Percentiles rank a stretch among this genome's conserved stretches.
Evolutionary conservation across 1,139 yeast species (phyloP).

Genomic region (Blastobotrys arbuscula): DNA sequence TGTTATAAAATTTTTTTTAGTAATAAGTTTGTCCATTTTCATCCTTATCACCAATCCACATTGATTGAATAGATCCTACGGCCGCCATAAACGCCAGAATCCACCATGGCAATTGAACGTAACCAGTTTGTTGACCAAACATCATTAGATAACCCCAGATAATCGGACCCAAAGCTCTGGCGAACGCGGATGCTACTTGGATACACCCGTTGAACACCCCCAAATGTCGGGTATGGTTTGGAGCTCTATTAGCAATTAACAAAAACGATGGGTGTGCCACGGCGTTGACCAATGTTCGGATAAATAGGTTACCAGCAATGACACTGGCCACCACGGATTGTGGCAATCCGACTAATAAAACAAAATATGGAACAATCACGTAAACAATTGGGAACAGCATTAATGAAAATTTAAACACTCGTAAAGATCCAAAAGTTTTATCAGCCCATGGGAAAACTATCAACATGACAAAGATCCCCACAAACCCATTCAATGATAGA

Average conservation of each 20-base stretch:
- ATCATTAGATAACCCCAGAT: conserved; percentile 55
- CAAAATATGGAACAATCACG: conserved; percentile 45
- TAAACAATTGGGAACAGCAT: conserved; percentile 46
- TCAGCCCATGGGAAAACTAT: conserved; percentile 53
- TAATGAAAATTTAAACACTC: conserved; percentile 41
- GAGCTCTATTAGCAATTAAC: conserved; percentile 31
- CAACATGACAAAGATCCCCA: conserved; percentile 49
- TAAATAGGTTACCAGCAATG: conserved; percentile 12
- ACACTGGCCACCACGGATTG: conserved; percentile 12
- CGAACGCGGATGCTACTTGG: conserved; percentile 43
- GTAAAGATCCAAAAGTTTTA: conserved; percentile 43
- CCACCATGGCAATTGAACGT: conserved; percentile 52
- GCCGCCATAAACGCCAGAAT: conserved; percentile 33
- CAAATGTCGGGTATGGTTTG: conserved; percentile 27
- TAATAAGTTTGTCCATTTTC: conserved; percentile 10
- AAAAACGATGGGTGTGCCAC: conserved; percentile 29
- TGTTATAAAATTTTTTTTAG: not conserved
- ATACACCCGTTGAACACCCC: conserved; percentile 33
- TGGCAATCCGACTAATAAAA: conserved; percentile 35
- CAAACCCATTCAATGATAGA: conserved; percentile 51
- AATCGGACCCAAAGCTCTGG: conserved; percentile 55
- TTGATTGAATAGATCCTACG: conserved; percentile 28
- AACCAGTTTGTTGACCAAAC: conserved; percentile 39
- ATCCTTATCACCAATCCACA: conserved; percentile 11
- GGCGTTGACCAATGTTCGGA: conserved; percentile 22